Percentiles rank a stretch among this genome's conserved stretches.
Conservation (phyloP, 441 rosid species). For the Erodium trifolium region DNA sequence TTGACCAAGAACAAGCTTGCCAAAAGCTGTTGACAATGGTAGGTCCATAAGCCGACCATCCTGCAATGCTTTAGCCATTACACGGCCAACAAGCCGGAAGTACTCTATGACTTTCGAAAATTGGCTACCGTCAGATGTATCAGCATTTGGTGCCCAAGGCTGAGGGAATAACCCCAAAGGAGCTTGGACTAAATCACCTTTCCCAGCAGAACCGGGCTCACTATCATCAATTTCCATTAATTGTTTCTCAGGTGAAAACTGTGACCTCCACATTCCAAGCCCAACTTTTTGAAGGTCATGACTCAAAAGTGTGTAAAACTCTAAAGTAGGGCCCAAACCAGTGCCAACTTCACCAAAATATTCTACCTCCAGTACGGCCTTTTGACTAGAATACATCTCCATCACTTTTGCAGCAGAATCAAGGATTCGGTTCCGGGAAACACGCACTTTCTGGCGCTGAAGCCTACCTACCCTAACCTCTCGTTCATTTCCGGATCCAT, state of each 20-base stretch:
- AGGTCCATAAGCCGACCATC: slow-evolving; percentile 9
- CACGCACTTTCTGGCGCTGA: slow-evolving; percentile 99
- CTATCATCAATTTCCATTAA: slow-evolving; percentile 55
- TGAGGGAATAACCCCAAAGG: slow-evolving; percentile 9
- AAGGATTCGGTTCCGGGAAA: slow-evolving; percentile 87
- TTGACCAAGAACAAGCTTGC: slow-evolving; percentile 11
- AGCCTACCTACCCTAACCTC: slow-evolving; percentile 92
- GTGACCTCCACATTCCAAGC: slow-evolving; percentile 97
- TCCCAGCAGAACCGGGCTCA: slow-evolving; percentile 20
- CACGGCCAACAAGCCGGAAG: slow-evolving; percentile 10
- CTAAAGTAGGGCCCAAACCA: slow-evolving; percentile 97
- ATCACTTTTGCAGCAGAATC: slow-evolving; percentile 99
- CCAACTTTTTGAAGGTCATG: slow-evolving; percentile 82
- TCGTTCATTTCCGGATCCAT: slow-evolving; percentile 75
- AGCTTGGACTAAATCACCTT: slow-evolving; percentile 6
- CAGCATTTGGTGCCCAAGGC: slow-evolving; percentile 8
- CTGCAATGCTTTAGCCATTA: slow-evolving; percentile 12
- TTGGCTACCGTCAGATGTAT: slow-evolving; percentile 5
- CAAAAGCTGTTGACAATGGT: slow-evolving; percentile 9
- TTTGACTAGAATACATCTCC: slow-evolving; percentile 99
- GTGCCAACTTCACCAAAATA: slow-evolving; percentile 99
- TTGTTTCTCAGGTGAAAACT: slow-evolving; percentile 36
- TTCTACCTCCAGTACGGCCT: slow-evolving; percentile 98
- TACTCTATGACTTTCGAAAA: slow-evolving; percentile 5
- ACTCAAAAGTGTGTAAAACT: slow-evolving; percentile 94